Evolutionary conservation across 495 filamentous ascomycete genomes (phyloP), one percentile per base, ranked within the genome.

Genomic region (Aspergillus nidulans): DNA sequence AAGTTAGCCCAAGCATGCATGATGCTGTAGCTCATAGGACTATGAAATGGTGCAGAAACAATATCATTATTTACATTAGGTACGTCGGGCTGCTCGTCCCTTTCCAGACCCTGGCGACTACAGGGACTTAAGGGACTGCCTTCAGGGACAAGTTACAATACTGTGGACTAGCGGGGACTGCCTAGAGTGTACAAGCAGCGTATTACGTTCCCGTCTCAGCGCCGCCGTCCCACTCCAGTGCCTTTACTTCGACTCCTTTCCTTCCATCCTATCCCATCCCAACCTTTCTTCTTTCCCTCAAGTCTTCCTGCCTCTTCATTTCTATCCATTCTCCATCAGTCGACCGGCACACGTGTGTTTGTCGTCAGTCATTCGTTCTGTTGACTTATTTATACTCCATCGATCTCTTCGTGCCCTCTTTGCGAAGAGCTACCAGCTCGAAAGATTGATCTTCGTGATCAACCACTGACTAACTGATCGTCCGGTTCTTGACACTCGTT

Each of bases 291-390:
- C 55, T 57, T 62, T 51, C 47, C 51, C 46, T 49, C 47, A 45
- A 40, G 49, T 58, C 57, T 41, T 60, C 48, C 46, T 46, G 38
- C 61, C 58, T 56, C 61, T 60, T 56, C 58, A 49, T 58, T 52
- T 36, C 32, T 25, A 50, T 57, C 38, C 24, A 19, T 50, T 34
- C 50, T 57, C 36, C 21, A 55, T 49, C 41, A 45, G 50, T 60
- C 61, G 61, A 58, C n/a, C n/a, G n/a, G n/a, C n/a, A n/a, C 55
- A 41, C 42, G 54, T 58, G 48, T 53, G 57, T 55, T 42, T 25
- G 55, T 55, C 61, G 61, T 63, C 58, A 63, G 61, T 63, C 61
- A 63, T 47, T 63, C 61, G 61, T 63, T 63, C 40, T 53, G 16
- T 45, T 41, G 48, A 41, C 18, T 24, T 43, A 38, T 24, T 40